These are phyloP conservation scores for Exophiala spinifera DNA, from an alignment of 2,329 filamentous ascomycete genomes.

Conservation along the genomic window DNA sequence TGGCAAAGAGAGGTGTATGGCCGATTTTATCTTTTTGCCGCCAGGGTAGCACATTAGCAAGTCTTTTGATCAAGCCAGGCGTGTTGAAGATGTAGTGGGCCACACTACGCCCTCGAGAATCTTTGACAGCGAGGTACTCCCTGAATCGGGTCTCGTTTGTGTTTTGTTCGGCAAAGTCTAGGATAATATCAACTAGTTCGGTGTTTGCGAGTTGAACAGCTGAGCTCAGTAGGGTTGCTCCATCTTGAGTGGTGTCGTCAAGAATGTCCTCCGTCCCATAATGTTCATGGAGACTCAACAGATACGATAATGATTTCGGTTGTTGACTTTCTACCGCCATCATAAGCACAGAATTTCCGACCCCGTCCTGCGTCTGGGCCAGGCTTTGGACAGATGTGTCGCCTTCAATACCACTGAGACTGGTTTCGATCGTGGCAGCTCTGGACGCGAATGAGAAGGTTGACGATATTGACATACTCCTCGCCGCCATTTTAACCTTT, in stretches of 20 bases:
- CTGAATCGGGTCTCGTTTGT: slow-evolving; percentile 56
- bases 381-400: slow-evolving; percentile 75
- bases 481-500: slow-evolving; percentile 82
- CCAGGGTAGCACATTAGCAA: slow-evolving; percentile 82
- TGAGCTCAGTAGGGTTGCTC: slow-evolving; percentile 82
- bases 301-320: slow-evolving; percentile 69
- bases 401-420: slow-evolving; percentile 71
- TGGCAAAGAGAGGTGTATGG: slow-evolving; percentile 92
- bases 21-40: slow-evolving; percentile 90
- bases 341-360: slow-evolving; percentile 83
- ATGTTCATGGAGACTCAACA: slow-evolving; percentile 72
- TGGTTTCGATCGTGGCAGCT: slow-evolving; percentile 72
- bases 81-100: slow-evolving; percentile 97
- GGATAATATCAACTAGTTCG: slow-evolving; percentile 70
- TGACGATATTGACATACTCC: slow-evolving; percentile 84
- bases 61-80: slow-evolving; percentile 71
- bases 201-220: slow-evolving; percentile 80
- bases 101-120: slow-evolving; percentile 80
- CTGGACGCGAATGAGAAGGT: slow-evolving; percentile 78
- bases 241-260: slow-evolving; percentile 82
- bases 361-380: slow-evolving; percentile 55
- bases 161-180: slow-evolving; percentile 65
- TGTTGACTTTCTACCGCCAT: slow-evolving; percentile 76
- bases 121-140: slow-evolving; percentile 71
- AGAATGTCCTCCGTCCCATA: slow-evolving; percentile 70